phyloP scores from a whole-genome alignment of 2,329 filamentous ascomycete genomes.

The Clathrospora elynae region DNA sequence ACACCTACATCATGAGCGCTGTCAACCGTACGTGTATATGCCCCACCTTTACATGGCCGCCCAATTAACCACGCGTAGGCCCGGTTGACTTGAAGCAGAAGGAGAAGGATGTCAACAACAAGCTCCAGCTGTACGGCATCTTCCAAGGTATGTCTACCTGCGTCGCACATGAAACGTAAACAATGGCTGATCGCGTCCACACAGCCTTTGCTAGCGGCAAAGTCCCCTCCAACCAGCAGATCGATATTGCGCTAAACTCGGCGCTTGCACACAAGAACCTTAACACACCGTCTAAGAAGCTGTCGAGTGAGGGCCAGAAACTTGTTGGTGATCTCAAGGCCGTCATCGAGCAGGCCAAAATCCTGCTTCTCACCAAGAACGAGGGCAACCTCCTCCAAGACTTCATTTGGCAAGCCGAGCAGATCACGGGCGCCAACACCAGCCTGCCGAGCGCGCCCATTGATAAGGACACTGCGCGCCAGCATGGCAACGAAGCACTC shows the following conservation, averaged over 20 bases:
- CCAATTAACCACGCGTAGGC: slow-evolving; percentile 64
- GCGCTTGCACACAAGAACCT: slow-evolving; percentile 75
- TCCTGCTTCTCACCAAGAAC: slow-evolving; percentile 89
- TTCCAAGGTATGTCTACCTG: slow-evolving; percentile 61
- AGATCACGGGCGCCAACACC: slow-evolving; percentile 69
- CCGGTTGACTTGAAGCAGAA: slow-evolving; percentile 75
- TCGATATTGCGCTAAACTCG: slow-evolving; percentile 92
- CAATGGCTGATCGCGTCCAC: slow-evolving; percentile 21
- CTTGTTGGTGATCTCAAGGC: slow-evolving; percentile 77
- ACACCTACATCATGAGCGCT: slow-evolving; percentile 32
- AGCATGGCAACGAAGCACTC: slow-evolving; percentile 81
- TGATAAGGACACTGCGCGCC: slow-evolving; percentile 75
- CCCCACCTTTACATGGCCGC: slow-evolving; percentile 18
- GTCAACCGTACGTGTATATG: slow-evolving; percentile 32
- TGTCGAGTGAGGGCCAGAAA: slow-evolving; percentile 81
- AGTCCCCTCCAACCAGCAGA: slow-evolving; percentile 92
- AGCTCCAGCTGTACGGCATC: slow-evolving; percentile 95
- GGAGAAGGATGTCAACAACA: slow-evolving; percentile 85
- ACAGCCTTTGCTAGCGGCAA: slow-evolving; percentile 85
- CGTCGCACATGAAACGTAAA: slow-evolving; percentile 3
- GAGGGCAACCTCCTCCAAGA: slow-evolving; percentile 92
- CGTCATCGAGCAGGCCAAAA: slow-evolving; percentile 83
- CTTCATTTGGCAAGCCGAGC: slow-evolving; percentile 92
- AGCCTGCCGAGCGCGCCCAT: slow-evolving; percentile 68
- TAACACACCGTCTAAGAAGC: slow-evolving; percentile 70